phyloP scores from a whole-genome alignment of 371 early-diverging fungal species.

The Lichtheimia hyalospora region DNA sequence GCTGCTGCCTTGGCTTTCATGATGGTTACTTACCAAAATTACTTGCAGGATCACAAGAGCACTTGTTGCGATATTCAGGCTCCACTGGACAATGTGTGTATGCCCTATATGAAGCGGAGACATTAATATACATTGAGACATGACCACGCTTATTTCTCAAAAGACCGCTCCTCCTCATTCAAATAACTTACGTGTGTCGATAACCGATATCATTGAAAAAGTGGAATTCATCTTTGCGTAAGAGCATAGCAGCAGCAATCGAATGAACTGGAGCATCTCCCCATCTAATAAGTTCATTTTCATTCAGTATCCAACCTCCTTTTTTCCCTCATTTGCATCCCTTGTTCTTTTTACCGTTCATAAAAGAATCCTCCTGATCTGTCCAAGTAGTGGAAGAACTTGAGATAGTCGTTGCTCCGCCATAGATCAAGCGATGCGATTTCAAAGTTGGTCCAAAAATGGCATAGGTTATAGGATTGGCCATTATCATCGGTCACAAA shows the following conservation, averaged over 20 bases:
- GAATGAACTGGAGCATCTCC: constrained; percentile 98
- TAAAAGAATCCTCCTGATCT: constrained; percentile 91
- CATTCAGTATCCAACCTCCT: constrained; percentile 2
- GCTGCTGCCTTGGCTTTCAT: background rate
- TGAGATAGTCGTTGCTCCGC: constrained; percentile 71
- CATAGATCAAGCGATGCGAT: constrained; percentile 86
- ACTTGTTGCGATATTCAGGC: constrained; percentile 54
- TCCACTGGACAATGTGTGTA: constrained; percentile 72
- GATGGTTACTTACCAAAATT: constrained; percentile 49
- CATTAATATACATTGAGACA: too few relatives aligned
- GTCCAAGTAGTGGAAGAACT: constrained; percentile 85
- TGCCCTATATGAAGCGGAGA: constrained; percentile 47
- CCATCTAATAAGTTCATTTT: constrained; percentile 57
- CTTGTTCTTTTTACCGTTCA: constrained; percentile 72
- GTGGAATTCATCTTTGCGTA: constrained; percentile 80
- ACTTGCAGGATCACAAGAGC: constrained; percentile 50
- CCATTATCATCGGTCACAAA: constrained; percentile 45
- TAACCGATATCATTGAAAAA: constrained; percentile 89
- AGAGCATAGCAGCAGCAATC: constrained; percentile 82
- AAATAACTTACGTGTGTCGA: constrained; percentile 50
- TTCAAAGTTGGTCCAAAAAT: constrained; percentile 74
- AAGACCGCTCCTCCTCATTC: constrained; percentile 7
- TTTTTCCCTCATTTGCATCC: constrained; percentile 20
- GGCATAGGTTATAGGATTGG: constrained; percentile 61
- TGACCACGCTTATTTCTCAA: too few relatives aligned